Base-by-base conservation (phyloP, 805 yeast species). In the Vanderwaltozyma polyspora region DNA sequence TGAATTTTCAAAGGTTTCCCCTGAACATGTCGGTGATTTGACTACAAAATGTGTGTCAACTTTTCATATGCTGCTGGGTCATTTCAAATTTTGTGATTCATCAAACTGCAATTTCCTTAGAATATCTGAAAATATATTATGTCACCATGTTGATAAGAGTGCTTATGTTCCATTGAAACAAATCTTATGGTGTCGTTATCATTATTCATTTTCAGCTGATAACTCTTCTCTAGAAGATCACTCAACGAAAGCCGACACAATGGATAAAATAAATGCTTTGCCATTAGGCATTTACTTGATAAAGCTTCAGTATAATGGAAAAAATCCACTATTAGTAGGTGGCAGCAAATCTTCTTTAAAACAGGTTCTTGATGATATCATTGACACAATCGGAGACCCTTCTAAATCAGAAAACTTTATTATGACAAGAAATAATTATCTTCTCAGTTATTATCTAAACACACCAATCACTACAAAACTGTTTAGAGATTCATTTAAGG, bases 111-210 rank as follows among this genome's bases (percentile, higher is more conserved):
- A 61, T 6, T 77, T 87, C 40, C 60, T 91, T 33, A 63, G 65
- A 13, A 57, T 80, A 19, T 63, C 79, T 1, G 79, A 85, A 43
- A 61, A 64, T 7, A 64, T 70, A 14, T 57, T 81, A 23, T 60
- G 73, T 12, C 44, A 59, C 1, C 55, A 70, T 19, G 59, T 64
- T 15, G 53, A 63, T 38, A 40, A 45, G 2, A 67, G 66, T 4
- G 67, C 80, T 2, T 87, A 80, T 30, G 64, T 66, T 7, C 91
- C 85, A 29, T 53, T 89, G 31, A 67, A 84, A 7, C 97, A 89
- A 48, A 67, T 84, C 23, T 57, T 91, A 16, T 67, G 75, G 41
- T 91, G 98, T 52, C 68, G 81, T 8, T 85, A 79, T 46, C 93
- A 85, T 29, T 66, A 83, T 33, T 58, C 63, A 2, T 61, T 86